These are phyloP conservation scores for Botrytis aclada DNA, from an alignment of 2,329 filamentous ascomycete species.

Conservation along the genomic window DNA sequence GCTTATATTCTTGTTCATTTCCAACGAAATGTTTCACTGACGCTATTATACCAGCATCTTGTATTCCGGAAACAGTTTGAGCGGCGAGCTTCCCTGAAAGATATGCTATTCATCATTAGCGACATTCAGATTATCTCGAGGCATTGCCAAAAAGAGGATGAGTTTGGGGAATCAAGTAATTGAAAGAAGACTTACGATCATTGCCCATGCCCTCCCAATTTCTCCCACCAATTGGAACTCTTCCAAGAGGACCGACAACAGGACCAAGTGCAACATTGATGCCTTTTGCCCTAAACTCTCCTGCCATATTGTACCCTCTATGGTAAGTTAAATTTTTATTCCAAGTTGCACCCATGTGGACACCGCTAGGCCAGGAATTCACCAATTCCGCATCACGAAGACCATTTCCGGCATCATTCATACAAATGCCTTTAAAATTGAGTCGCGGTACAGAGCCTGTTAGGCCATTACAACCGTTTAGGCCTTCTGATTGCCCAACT, in stretches of 20 bases:
- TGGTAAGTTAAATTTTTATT: not conserved
- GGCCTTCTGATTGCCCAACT: not conserved
- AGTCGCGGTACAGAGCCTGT: not conserved
- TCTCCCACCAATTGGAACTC: constrained; percentile 63
- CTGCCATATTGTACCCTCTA: not conserved
- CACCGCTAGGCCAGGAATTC: not conserved
- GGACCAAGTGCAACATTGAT: not conserved
- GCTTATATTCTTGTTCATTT: constrained; percentile 64
- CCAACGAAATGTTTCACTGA: constrained; percentile 55
- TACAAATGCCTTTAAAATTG: not conserved
- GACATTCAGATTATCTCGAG: not conserved
- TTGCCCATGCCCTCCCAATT: constrained; percentile 58
- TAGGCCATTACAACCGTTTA: not conserved
- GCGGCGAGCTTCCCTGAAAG: constrained; percentile 53
- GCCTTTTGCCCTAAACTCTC: not conserved
- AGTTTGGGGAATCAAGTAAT: not conserved
- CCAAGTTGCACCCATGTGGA: not conserved
- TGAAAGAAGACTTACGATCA: constrained; percentile 26
- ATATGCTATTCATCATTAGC: constrained; percentile 44
- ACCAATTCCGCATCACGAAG: not conserved
- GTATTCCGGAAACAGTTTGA: constrained; percentile 31
- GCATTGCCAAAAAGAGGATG: not conserved
- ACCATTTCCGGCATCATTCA: not conserved
- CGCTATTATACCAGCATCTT: constrained; percentile 30
- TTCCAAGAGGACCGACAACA: constrained; percentile 64